Percentiles rank a stretch among this genome's conserved stretches.
These are phyloP conservation scores for Gastrodia elata DNA, from an alignment of 106 monocot genomes.

Conservation along the genomic window DNA sequence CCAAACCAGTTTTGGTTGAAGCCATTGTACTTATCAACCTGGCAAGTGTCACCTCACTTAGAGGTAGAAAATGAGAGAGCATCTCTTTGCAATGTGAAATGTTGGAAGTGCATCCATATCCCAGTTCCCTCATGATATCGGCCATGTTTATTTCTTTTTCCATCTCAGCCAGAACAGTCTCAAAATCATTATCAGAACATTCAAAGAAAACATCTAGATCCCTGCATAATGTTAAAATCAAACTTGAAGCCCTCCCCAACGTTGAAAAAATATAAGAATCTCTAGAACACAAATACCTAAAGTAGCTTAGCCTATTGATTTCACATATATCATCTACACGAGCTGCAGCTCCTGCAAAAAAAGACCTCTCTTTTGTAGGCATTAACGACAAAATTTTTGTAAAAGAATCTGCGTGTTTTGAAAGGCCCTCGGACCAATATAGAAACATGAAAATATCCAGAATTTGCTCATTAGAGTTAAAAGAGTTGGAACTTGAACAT, in stretches of 20 bases:
- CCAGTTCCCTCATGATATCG: slow-evolving; percentile 73
- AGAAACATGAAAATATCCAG: slow-evolving; percentile 77
- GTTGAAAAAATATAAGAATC: not conserved
- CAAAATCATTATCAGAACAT: slow-evolving; percentile 57
- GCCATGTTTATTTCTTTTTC: slow-evolving; percentile 74
- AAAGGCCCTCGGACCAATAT: slow-evolving; percentile 57
- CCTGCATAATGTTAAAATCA: slow-evolving; percentile 30
- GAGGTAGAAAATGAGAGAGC: slow-evolving; percentile 74
- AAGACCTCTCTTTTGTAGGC: slow-evolving; percentile 32
- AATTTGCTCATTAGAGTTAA: slow-evolving; percentile 35
- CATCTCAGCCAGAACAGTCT: slow-evolving; percentile 65
- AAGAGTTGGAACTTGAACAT: slow-evolving; percentile 31
- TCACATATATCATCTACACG: slow-evolving; percentile 22
- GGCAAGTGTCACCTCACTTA: slow-evolving; percentile 59
- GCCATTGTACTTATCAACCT: slow-evolving; percentile 68
- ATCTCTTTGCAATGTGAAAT: slow-evolving; percentile 62
- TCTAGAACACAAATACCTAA: not conserved
- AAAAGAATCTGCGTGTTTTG: slow-evolving; percentile 67
- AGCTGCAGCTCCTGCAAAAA: slow-evolving; percentile 30
- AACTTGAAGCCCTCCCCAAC: not conserved
- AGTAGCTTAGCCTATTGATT: slow-evolving; percentile 36
- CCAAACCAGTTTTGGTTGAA: slow-evolving; percentile 41
- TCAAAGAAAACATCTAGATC: slow-evolving; percentile 37
- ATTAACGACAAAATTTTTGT: slow-evolving; percentile 68
- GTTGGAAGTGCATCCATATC: slow-evolving; percentile 74